Base-by-base conservation (phyloP, 345 rosid genomes). In the Gynandropsis gynandra region DNA sequence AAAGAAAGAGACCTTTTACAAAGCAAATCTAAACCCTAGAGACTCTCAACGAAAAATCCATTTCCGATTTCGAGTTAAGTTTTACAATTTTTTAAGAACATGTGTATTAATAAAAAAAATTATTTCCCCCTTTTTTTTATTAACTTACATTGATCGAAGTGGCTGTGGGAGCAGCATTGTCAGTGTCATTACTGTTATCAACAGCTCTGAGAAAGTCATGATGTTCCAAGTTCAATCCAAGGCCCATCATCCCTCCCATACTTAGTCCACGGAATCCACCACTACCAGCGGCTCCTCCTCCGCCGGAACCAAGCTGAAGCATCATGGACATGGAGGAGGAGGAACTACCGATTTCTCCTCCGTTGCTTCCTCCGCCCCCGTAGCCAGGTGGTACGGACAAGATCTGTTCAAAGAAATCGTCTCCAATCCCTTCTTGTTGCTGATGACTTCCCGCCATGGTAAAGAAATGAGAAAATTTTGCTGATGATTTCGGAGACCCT, bases 341-440 rank as follows among this genome's bases (percentile, higher is more conserved):
- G 11, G 72, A 63, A 12, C 75, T 8, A 27, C 69, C 33, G 8
- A 37, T 50, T 72, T 10, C 31, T 64, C 3, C 57, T 53, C 56
- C 69, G 4, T 44, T 55, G 7, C 61, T 63, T 8, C 49, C 54
- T 1, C 70, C 65, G 8, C 72, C 65, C 0, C 76, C 74, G 21
- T 76, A 79, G 4, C 73, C 74, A 4, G 72, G 62, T 7, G 82
- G 80, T 42, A 67, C 81, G 0, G 76, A 67, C 65, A 82, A 54
- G 66, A 82, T 77, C 80, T 82, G 86, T 70, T 82, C 90, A 49
- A 82, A 65, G 67, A 82, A 82, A 47, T 82, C 90, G 58, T 82
- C 86, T 34, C 81, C 83, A 8, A 82, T 40, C 4, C 78, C 76
- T 27, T 80, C 80, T 46, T 70, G 75, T 24, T 24, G 2, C 15